Evolutionary conservation across 345 rosid species (phyloP).

Genomic region (Lumnitzera racemosa): DNA sequence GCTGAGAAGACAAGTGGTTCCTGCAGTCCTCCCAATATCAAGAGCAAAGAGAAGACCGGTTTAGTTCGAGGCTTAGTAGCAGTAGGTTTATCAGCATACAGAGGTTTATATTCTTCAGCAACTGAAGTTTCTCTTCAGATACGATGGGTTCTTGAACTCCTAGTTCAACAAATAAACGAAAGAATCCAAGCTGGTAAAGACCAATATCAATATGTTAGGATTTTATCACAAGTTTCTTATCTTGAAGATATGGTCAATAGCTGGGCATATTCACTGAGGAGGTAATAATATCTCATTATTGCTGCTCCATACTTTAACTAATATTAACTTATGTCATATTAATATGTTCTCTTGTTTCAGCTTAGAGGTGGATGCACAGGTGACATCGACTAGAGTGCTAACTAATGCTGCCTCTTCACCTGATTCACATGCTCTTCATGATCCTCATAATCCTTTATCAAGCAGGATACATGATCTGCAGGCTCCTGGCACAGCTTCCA

Average conservation of each 20-base stretch:
- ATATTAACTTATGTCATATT: constrained; percentile 18
- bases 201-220: constrained; percentile 55
- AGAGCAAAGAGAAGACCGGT: constrained; percentile 55
- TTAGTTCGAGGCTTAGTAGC: constrained; percentile 79
- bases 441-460: constrained; percentile 17
- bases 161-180: constrained; percentile 59
- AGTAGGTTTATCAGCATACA: constrained; percentile 78
- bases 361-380: constrained; percentile 47
- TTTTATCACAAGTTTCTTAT: constrained; percentile 88
- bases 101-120: constrained; percentile 61
- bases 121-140: constrained; percentile 78
- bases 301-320: constrained; percentile 7
- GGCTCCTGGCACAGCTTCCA: constrained; percentile 14
- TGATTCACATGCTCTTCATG: not conserved
- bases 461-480: constrained; percentile 24
- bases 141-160: constrained; percentile 81
- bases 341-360: constrained; percentile 38
- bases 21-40: constrained; percentile 38
- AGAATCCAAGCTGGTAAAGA: constrained; percentile 85
- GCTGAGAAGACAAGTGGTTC: constrained; percentile 34
- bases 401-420: constrained; percentile 22
- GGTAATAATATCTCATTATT: constrained; percentile 33
- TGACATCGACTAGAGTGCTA: constrained; percentile 21
- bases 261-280: constrained; percentile 80
- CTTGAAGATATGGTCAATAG: constrained; percentile 83